These are phyloP conservation scores for Flaveria brownii DNA, from an alignment of 129 eudicot species.

Conservation along the genomic window DNA sequence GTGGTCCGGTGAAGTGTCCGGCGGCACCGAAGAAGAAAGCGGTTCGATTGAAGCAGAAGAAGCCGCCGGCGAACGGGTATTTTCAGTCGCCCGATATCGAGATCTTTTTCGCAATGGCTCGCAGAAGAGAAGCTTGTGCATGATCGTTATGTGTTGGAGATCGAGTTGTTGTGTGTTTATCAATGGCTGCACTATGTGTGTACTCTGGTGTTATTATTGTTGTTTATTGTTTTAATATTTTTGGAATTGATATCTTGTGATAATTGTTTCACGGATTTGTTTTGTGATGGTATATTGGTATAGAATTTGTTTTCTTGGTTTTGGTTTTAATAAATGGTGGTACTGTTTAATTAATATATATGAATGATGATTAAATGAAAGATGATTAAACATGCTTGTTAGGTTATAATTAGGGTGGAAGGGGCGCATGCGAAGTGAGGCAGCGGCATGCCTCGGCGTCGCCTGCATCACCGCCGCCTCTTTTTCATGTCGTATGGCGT, in stretches of 20 bases:
- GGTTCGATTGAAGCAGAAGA: constrained; percentile 37
- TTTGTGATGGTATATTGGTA: constrained; percentile 22
- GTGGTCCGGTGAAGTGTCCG: constrained; percentile 51
- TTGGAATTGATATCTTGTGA: constrained; percentile 25
- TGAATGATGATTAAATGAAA: too few relatives aligned
- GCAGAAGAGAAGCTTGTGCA: constrained; percentile 40
- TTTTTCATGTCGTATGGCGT: too few relatives aligned
- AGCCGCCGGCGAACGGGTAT: constrained; percentile 52
- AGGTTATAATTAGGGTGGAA: too few relatives aligned
- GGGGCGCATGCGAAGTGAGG: too few relatives aligned
- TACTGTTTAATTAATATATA: too few relatives aligned
- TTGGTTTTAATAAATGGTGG: too few relatives aligned
- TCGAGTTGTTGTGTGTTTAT: constrained; percentile 12
- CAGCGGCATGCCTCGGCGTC: too few relatives aligned
- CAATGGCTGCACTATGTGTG: not conserved
- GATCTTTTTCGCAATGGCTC: constrained; percentile 45
- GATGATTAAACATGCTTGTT: too few relatives aligned
- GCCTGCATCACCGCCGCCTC: too few relatives aligned
- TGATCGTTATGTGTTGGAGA: not conserved
- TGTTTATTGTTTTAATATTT: not conserved
- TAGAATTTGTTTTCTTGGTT: not conserved
- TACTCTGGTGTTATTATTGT: not conserved
- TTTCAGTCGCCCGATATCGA: constrained; percentile 70
- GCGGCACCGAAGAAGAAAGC: constrained; percentile 60
- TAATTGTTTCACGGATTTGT: constrained; percentile 18